Conservation (phyloP, 176 grass and related monocot genomes). For the Stipa capillata region DNA sequence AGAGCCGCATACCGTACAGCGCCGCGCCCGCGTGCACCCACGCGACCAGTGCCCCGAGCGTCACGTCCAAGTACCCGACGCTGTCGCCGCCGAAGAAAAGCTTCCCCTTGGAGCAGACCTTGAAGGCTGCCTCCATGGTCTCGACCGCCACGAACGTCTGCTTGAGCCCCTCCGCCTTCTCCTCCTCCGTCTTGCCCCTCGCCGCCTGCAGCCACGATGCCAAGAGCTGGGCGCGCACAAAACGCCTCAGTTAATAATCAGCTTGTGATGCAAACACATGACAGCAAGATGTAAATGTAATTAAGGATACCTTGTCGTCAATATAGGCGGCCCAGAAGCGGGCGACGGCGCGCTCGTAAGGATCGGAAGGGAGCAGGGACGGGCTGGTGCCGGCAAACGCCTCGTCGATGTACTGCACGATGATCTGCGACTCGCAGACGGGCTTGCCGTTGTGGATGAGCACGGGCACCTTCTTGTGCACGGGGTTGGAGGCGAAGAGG, state of each 20-base stretch:
- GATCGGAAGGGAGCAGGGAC: constrained; percentile 32
- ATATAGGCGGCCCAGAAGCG: constrained; percentile 49
- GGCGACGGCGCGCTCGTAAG: constrained; percentile 28
- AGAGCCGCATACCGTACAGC: not conserved
- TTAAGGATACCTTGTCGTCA: constrained; percentile 27
- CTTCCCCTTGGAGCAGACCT: constrained; percentile 9
- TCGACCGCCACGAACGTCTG: not conserved
- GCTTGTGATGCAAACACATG: not conserved
- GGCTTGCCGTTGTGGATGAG: constrained; percentile 45
- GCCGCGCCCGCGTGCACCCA: constrained; percentile 10
- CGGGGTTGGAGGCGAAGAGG: constrained; percentile 40
- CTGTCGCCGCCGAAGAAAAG: constrained; percentile 28
- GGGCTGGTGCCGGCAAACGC: not conserved
- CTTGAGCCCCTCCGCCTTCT: not conserved
- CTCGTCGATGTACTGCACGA: constrained; percentile 64
- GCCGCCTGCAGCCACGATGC: not conserved
- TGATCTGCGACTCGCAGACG: constrained; percentile 39
- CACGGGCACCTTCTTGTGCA: constrained; percentile 43
- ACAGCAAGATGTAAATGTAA: not conserved
- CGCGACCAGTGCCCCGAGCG: not conserved
- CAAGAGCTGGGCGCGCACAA: not conserved
- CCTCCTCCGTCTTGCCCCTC: constrained; percentile 12
- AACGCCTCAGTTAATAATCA: not conserved
- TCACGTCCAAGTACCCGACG: constrained; percentile 25
- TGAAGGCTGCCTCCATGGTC: constrained; percentile 24